These are phyloP conservation scores for Paulownia fortunei DNA, from an alignment of 257 asterid genomes.

Conservation along the genomic window DNA sequence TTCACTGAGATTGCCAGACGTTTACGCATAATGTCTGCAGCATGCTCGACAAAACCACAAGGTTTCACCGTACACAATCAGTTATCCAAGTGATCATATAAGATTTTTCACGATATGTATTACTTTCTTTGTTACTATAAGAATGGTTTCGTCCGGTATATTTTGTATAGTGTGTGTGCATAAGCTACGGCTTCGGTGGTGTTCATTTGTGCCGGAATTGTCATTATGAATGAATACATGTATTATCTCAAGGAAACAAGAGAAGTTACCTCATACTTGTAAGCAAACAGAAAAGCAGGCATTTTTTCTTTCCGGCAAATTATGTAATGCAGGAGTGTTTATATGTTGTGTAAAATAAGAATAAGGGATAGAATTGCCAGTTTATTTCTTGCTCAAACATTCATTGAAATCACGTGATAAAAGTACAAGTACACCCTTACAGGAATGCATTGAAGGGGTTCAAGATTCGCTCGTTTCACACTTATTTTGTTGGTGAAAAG, in stretches of 20 bases:
- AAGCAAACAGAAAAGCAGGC: neutral
- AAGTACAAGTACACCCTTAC: no score
- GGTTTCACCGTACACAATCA: slow-evolving; percentile 47
- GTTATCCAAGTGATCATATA: slow-evolving; percentile 44
- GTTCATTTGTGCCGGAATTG: neutral
- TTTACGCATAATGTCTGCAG: slow-evolving; percentile 69
- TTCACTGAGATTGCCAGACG: slow-evolving; percentile 87
- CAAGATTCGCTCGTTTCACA: no score
- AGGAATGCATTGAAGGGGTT: neutral
- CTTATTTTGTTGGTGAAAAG: neutral
- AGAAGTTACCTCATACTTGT: neutral
- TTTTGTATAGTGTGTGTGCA: neutral
- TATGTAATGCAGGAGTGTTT: slow-evolving; percentile 17
- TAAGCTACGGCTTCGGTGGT: neutral
- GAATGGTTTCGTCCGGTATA: neutral
- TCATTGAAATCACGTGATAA: no score
- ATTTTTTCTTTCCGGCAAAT: slow-evolving; percentile 12
- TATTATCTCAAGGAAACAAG: slow-evolving; percentile 8
- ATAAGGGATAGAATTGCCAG: neutral
- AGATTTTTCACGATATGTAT: neutral
- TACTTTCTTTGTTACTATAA: neutral
- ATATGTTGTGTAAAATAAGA: neutral
- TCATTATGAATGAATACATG: neutral
- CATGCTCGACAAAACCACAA: slow-evolving; percentile 51
- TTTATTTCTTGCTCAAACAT: neutral